A percentile compares a stretch with the other conserved stretches of the same genome.
Evolutionary conservation across 2,329 filamentous ascomycete genomes (phyloP).

Genomic region (Neofusicoccum laricinum): DNA sequence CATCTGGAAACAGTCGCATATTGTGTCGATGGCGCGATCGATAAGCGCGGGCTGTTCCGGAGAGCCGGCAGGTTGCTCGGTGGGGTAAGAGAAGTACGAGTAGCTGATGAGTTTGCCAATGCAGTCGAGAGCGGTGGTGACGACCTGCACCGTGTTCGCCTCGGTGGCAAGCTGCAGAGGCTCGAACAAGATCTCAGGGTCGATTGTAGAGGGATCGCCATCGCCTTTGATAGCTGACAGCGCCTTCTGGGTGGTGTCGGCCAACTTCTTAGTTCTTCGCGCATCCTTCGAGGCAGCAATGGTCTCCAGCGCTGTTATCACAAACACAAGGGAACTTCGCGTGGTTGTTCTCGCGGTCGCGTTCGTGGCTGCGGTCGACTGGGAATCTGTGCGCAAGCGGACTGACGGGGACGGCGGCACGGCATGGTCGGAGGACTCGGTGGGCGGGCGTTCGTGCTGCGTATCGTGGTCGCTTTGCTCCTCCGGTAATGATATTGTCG

Average conservation of each 20-base stretch:
- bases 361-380: constrained; percentile 55
- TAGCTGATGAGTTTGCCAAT: constrained; percentile 99
- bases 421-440: constrained; percentile 7
- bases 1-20: constrained; percentile 98
- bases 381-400: constrained; percentile 54
- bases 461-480: background rate
- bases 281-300: constrained; percentile 92
- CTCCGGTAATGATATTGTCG: constrained; percentile 12
- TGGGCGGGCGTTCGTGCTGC: background rate
- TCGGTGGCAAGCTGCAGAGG: constrained; percentile 88
- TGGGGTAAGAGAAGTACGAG: constrained; percentile 85
- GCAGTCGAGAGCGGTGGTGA: constrained; percentile 89
- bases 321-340: constrained; percentile 93
- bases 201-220: constrained; percentile 74
- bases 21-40: constrained; percentile 96
- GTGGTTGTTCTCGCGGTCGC: constrained; percentile 56
- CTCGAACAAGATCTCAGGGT: constrained; percentile 88
- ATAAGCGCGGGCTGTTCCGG: constrained; percentile 68
- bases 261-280: constrained; percentile 77
- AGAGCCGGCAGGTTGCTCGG: constrained; percentile 38
- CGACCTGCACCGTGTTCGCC: constrained; percentile 77
- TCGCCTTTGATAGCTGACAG: constrained; percentile 78
- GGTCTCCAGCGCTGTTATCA: constrained; percentile 86
- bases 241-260: constrained; percentile 77
- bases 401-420: background rate